These are phyloP conservation scores for Salix udensis DNA, from an alignment of 345 rosid species.

Conservation along the genomic window DNA sequence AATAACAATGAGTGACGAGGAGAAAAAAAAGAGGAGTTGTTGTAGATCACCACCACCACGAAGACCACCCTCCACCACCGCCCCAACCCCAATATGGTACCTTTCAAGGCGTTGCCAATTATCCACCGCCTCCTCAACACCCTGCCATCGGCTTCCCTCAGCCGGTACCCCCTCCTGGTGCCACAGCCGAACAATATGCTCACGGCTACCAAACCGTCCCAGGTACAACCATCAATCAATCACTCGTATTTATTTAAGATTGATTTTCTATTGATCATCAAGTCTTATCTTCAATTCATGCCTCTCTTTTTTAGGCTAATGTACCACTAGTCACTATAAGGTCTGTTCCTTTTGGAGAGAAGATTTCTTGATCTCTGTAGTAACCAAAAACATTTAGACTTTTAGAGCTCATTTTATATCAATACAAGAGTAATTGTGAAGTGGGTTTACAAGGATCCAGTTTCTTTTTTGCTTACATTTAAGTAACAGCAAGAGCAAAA, in stretches of 20 bases:
- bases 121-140: constrained; percentile 52
- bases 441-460: neutral
- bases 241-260: neutral
- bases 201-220: constrained; percentile 72
- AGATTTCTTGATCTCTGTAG: neutral
- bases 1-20: constrained; percentile 12
- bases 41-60: constrained; percentile 3
- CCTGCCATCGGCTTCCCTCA: constrained; percentile 87
- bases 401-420: neutral
- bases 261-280: neutral
- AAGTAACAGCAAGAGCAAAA: neutral
- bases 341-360: neutral
- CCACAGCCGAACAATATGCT: constrained; percentile 43
- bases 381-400: neutral
- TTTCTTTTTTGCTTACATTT: neutral
- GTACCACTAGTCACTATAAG: neutral
- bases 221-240: constrained; percentile 33
- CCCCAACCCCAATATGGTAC: constrained; percentile 66
- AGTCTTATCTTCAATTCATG: neutral
- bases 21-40: constrained; percentile 1
- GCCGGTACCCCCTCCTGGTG: constrained; percentile 76
- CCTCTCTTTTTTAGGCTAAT: neutral
- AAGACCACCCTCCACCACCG: neutral
- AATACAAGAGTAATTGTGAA: neutral
- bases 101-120: constrained; percentile 91